These are phyloP conservation scores for Parietaria judaica DNA, from an alignment of 306 rosid species.

Conservation along the genomic window DNA sequence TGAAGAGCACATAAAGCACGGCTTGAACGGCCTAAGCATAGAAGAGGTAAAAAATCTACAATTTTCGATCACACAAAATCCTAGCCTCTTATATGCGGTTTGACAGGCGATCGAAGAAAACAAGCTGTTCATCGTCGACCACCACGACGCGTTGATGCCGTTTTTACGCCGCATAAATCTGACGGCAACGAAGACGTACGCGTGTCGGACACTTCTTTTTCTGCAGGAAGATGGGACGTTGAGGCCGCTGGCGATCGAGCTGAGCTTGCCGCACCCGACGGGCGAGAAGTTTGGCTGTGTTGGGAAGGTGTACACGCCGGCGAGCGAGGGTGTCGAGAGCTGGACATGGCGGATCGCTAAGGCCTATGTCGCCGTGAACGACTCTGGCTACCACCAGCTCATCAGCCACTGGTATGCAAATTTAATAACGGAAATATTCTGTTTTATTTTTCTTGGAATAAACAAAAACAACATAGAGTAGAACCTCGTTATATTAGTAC, in stretches of 20 bases:
- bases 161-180: constrained; percentile 52
- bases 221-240: constrained; percentile 59
- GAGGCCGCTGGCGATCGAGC: constrained; percentile 67
- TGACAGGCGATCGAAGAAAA: constrained; percentile 48
- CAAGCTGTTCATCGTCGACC: constrained; percentile 57
- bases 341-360: constrained; percentile 75
- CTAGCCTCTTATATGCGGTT: background rate
- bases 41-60: constrained; percentile 39
- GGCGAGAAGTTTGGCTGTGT: constrained; percentile 48
- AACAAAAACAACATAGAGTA: too few species aligned
- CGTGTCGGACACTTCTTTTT: constrained; percentile 62
- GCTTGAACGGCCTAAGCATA: constrained; percentile 46
- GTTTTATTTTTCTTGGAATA: background rate
- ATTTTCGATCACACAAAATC: background rate
- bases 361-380: constrained; percentile 63
- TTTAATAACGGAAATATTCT: background rate
- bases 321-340: constrained; percentile 39
- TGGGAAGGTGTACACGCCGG: constrained; percentile 51
- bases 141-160: constrained; percentile 70
- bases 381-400: constrained; percentile 71
- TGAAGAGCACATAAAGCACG: constrained; percentile 37
- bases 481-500: background rate
- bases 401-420: constrained; percentile 59
- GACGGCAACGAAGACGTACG: constrained; percentile 52
- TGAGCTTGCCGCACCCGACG: constrained; percentile 58